phyloP scores from a whole-genome alignment of 108 stramenopile species.

The Skeletonema grethae region DNA sequence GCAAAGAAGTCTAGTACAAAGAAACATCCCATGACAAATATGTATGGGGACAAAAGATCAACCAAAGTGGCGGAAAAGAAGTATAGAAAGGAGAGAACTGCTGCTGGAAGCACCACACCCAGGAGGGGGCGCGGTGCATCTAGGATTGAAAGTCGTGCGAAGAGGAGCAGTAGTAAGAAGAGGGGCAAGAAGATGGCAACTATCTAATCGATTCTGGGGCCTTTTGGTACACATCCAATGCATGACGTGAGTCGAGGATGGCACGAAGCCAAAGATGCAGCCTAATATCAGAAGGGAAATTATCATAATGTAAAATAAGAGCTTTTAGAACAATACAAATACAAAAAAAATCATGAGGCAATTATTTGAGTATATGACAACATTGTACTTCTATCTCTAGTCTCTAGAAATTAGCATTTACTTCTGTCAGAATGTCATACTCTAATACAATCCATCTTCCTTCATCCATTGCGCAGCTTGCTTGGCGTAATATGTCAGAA shows the following conservation, averaged over 20 bases:
- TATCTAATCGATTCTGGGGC: not conserved
- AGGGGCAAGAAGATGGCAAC: slow-evolving; percentile 14
- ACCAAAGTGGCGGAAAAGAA: slow-evolving; percentile 30
- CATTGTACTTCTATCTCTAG: not conserved
- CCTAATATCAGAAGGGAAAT: no score
- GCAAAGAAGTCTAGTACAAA: slow-evolving; percentile 27
- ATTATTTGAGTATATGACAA: no score
- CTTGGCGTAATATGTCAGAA: slow-evolving; percentile 98
- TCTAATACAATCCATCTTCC: slow-evolving; percentile 83
- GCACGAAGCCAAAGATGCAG: no score
- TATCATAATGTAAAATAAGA: not conserved
- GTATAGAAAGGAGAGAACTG: slow-evolving; percentile 7
- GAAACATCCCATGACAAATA: slow-evolving; percentile 23
- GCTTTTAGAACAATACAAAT: not conserved
- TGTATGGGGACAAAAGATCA: slow-evolving; percentile 38
- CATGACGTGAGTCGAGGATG: not conserved
- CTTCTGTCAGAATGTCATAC: not conserved
- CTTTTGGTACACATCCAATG: no score
- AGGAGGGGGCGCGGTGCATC: slow-evolving; percentile 17
- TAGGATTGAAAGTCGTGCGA: slow-evolving; percentile 15
- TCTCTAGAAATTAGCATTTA: not conserved
- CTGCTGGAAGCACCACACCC: slow-evolving; percentile 3
- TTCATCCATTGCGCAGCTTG: slow-evolving; percentile 95
- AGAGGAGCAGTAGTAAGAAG: slow-evolving; percentile 49
- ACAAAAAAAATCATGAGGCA: no score